Evolutionary conservation across 495 filamentous ascomycete genomes (phyloP), one percentile per base, ranked within the genome.

Genomic region (Penicillium pulvis): DNA sequence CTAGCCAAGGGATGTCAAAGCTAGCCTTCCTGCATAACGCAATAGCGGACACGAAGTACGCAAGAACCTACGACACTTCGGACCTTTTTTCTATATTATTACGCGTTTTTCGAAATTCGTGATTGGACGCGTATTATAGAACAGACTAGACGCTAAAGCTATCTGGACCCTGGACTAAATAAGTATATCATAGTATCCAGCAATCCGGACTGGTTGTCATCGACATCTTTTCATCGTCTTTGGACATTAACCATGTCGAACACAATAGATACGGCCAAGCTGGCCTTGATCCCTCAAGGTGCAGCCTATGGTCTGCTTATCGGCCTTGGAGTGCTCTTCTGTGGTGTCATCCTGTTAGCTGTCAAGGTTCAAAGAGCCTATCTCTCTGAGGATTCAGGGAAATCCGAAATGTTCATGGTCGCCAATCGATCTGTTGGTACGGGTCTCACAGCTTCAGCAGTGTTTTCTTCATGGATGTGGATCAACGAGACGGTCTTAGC

Each of bases 341-440:
- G 75, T 50, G 69, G 73, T 8, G 71, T 78, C 5, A 75, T 78
- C 60, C 42, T 79, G 5, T 53, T 72, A 24, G 75, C 76, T 6
- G 68, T 79, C 30, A 71, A 73, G 26, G 60, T 79, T 10, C 76
- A 79, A 55, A 78, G 70, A 49, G 60, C 62, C 0, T 78, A 78
- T 66, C 66, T 79, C 8, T 63, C 70, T 0, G 78, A 81, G 45
- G 78, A 81, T 50, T 76, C 75, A 17, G 74, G 67, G 12, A 75
- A 74, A 35, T 77, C 76, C 4, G 79, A 81, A 58, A 81, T 81
- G 79, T 82, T 82, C 64, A 80, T 82, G 76, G 76, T 79, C 35
- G 79, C 79, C 17, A 81, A 81, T 64, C 71, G 78, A 16, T 72
- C 67, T 9, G 78, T 82, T 8, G 71, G 74, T 10, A 80, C 72